Base-by-base conservation (phyloP, 768 basidiomycete species). In the Tulasnella sp. region DNA sequence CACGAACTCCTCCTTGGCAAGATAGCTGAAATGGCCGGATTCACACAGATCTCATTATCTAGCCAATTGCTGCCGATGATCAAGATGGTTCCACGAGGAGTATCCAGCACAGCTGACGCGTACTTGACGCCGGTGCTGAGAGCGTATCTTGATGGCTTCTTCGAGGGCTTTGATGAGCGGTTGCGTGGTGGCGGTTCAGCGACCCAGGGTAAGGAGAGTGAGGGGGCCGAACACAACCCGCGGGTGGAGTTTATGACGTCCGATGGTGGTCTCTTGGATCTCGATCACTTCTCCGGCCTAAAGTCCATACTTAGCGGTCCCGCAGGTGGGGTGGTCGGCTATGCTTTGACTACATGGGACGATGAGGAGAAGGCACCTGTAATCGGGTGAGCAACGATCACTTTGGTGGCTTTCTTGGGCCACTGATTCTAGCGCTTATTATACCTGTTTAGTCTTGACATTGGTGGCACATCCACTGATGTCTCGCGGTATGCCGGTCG, bases 191-290 rank as follows among this genome's bases (percentile, higher is more conserved):
- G 61, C 24, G 55, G 61, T 23, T 30, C 61, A 27, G 45, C 54
- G 51, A 45, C 82, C 82, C n/a, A n/a, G n/a, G n/a, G n/a, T 15
- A 15, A 38, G 5, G 34, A 38, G 15, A 38, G 34, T 38, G 15
- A 63, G 82, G 84, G 3, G 71, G 70, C 13, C 58, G 81, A 59
- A 72, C 73, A 42, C 83, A 38, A 38, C 15, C 80, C 59, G 45
- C 74, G 88, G 1, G 91, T 96, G 30, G 92, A 94, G 68, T 97
- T 97, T 68, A 98, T 97, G 95, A 86, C 86, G 34, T 89, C 86
- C 56, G 94, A 98, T 67, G 95, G 91, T 4, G 88, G 89, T 5
- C 73, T 94, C 9, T 73, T 91, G 23, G 86, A 90, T 68, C 72
- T 86, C 11, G 71, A 80, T 60, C 87, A 88, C 67, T 97, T 98